Evolutionary conservation across 495 filamentous ascomycete genomes (phyloP), one percentile per base, ranked within the genome.

Genomic region (Coniosporium apollinis): DNA sequence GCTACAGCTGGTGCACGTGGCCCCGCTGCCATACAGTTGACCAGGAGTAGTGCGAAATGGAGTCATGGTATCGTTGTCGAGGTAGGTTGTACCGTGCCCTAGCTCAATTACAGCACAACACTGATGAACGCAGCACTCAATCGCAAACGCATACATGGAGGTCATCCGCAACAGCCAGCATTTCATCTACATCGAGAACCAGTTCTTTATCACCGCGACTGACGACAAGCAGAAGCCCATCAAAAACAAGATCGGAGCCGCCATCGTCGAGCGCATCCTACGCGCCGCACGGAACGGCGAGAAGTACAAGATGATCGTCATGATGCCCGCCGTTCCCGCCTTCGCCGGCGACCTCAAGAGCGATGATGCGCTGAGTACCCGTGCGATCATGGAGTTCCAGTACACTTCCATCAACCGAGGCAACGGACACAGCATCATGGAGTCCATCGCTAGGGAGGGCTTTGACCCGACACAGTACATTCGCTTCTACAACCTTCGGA

Each of bases 141-240:
- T 96, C 46, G 70, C 72, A 14, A 83, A 92, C 48, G 86, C 87
- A 0, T 96, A 96, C 42, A 76, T 79, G 24, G 70, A 82, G 33
- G 67, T 79, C 21, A 94, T 96, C 50, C 66, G 62, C 16, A 76
- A 81, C 43, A 82, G 79, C 28, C 54, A 77, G 52, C 81, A 93
- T 52, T 93, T 82, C 45, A 56, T 94, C 24, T 94, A 94, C 56
- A 94, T 94, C 13, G 86, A 94, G 58, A 94, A 94, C 46, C 86
- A 94, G 54, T 94, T 94, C 66, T 94, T 94, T 63, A 94, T 94
- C 59, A 94, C 86, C 0, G 82, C 85, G 2, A 91, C 84, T 1
- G 66, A 65, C 11, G 66, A 79, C 29, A 55, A 69, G 19, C 86
- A 92, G 54, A 69, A 65, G 35, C 86, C 86, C 0, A 76, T 96